Evolutionary conservation across 2,329 filamentous ascomycete genomes (phyloP).

Genomic region (Huntiella moniliformis): DNA sequence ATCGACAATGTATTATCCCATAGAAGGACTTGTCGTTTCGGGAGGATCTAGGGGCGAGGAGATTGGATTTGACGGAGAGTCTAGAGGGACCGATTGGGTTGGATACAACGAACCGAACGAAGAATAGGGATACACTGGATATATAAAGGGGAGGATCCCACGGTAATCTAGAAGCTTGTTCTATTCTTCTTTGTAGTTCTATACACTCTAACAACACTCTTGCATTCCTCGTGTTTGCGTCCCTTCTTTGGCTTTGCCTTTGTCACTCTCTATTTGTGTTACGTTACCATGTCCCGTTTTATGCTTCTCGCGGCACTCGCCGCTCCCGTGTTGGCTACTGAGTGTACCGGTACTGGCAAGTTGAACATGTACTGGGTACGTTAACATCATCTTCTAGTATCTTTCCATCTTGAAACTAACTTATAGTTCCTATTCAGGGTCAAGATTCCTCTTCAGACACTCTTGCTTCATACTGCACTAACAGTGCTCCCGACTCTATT

Average conservation of each 20-base stretch:
- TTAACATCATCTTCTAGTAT: not conserved
- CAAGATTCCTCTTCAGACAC: conserved; percentile 17
- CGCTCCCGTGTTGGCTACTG: conserved; percentile 14
- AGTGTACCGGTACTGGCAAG: conserved; percentile 15
- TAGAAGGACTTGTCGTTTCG: too few species aligned
- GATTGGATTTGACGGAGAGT: too few species aligned
- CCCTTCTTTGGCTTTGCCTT: conserved; percentile 11
- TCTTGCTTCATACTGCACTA: conserved; percentile 20
- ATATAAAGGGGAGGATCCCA: too few species aligned
- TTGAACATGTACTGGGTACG: conserved; percentile 25
- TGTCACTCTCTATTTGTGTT: not conserved
- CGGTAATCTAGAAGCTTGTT: too few species aligned
- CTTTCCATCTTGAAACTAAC: not conserved
- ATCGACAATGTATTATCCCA: too few species aligned
- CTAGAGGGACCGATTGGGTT: too few species aligned
- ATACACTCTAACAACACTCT: not conserved
- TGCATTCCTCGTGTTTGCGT: conserved; percentile 15
- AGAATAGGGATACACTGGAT: too few species aligned
- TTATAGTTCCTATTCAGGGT: conserved; percentile 16
- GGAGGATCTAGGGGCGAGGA: too few species aligned
- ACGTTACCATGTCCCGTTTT: not conserved
- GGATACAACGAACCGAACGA: too few species aligned
- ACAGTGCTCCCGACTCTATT: conserved; percentile 21
- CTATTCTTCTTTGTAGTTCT: too few species aligned
- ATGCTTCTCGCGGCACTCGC: conserved; percentile 13